phyloP scores from a whole-genome alignment of 345 rosid species.

The Pistacia vera region DNA sequence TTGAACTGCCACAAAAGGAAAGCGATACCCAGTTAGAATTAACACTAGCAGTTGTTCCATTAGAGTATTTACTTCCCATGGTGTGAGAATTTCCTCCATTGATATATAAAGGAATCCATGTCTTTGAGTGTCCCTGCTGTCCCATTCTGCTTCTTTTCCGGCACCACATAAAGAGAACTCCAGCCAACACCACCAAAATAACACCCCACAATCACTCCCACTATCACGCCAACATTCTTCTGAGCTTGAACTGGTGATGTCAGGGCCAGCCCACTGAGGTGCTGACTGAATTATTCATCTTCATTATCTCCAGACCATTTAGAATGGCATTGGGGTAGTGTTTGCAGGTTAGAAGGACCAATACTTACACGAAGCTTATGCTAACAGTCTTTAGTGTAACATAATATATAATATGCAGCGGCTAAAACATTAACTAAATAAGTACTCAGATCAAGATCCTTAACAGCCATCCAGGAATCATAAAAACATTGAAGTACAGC shows the following conservation, averaged over 20 bases:
- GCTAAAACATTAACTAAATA: conserved; percentile 30
- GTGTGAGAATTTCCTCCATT: conserved; percentile 50
- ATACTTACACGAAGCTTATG: conserved; percentile 57
- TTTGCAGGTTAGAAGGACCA: conserved; percentile 38
- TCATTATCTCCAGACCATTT: conserved; percentile 85
- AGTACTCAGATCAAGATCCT: conserved; percentile 56
- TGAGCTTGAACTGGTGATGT: conserved; percentile 30
- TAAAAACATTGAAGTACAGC: conserved; percentile 76
- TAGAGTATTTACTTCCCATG: too few relatives aligned
- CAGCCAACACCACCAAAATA: conserved; percentile 42
- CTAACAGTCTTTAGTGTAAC: conserved; percentile 39
- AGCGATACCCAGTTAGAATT: conserved; percentile 55
- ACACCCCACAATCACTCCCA: too few relatives aligned
- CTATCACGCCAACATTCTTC: conserved; percentile 45
- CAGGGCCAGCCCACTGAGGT: conserved; percentile 34
- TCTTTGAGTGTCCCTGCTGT: conserved; percentile 51
- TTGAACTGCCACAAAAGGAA: conserved; percentile 56
- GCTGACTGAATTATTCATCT: conserved; percentile 56
- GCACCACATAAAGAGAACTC: conserved; percentile 39
- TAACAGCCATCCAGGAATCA: conserved; percentile 46
- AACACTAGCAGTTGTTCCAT: too few relatives aligned
- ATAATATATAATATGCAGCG: conserved; percentile 49
- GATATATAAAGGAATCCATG: conserved; percentile 62
- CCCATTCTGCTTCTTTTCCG: conserved; percentile 37
- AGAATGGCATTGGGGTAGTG: conserved; percentile 53